A percentile compares a stretch with the other conserved stretches of the same genome.
These are phyloP conservation scores for Cardiospermum halicacabum DNA, from an alignment of 345 rosid genomes.

Conservation along the genomic window DNA sequence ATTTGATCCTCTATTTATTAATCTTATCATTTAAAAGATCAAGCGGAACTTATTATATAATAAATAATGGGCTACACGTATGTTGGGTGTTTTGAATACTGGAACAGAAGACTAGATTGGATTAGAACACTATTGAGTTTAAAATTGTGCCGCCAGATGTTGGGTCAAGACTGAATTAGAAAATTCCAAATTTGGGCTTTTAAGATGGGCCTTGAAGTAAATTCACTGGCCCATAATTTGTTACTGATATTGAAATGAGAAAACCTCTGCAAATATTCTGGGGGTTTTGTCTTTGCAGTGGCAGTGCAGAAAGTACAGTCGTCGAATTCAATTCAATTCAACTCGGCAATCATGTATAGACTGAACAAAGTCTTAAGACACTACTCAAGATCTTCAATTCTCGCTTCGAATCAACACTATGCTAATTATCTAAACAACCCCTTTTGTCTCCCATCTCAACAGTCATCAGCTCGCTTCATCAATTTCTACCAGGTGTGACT, in stretches of 20 bases:
- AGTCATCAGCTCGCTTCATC: constrained; percentile 57
- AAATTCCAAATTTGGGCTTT: background rate
- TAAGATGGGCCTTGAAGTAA: background rate
- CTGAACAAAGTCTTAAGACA: constrained; percentile 36
- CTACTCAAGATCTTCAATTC: constrained; percentile 25
- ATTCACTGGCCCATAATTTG: background rate
- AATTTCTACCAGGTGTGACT: constrained; percentile 56
- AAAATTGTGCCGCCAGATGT: no score
- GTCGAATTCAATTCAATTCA: background rate
- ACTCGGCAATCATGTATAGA: constrained; percentile 38
- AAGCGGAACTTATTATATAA: no score
- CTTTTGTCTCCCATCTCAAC: constrained; percentile 31
- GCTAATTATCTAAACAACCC: constrained; percentile 24
- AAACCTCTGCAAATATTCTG: background rate
- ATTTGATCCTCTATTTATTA: no score
- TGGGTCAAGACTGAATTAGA: no score
- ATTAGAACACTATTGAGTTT: no score
- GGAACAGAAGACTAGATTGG: no score
- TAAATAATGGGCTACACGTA: no score
- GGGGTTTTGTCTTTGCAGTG: background rate
- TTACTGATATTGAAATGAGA: background rate
- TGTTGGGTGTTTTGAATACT: no score
- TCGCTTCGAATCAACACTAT: constrained; percentile 12
- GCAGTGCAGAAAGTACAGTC: background rate
- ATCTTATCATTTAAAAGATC: no score